Conservation (phyloP, 441 rosid species). For the Pelargonium cotyledonis region DNA sequence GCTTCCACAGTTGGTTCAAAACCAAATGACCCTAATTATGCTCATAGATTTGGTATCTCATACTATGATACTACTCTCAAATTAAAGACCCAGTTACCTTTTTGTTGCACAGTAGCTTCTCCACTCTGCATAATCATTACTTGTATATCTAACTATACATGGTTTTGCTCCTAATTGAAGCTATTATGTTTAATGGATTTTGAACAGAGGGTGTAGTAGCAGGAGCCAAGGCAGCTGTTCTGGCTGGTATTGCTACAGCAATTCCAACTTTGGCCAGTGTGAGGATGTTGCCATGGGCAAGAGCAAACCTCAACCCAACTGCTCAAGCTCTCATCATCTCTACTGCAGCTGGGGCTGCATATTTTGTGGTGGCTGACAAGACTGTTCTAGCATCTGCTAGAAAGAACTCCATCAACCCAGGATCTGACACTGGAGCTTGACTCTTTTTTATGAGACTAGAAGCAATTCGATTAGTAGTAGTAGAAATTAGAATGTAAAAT, state of each 20-base stretch:
- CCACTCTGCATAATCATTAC: too few relatives aligned
- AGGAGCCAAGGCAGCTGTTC: constrained; percentile 64
- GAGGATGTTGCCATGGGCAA: constrained; percentile 74
- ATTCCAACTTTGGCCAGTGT: constrained; percentile 72
- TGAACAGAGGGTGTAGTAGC: constrained; percentile 63
- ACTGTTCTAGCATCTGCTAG: constrained; percentile 67
- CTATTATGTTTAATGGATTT: constrained; percentile 5
- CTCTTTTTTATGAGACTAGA: background rate
- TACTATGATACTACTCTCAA: too few relatives aligned
- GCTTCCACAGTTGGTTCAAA: too few relatives aligned
- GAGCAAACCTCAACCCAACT: constrained; percentile 57
- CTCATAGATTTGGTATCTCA: too few relatives aligned
- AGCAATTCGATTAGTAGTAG: background rate
- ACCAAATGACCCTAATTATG: background rate
- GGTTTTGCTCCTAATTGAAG: background rate
- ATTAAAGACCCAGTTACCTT: too few relatives aligned
- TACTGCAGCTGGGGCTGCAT: constrained; percentile 73
- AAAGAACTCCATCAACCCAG: constrained; percentile 53
- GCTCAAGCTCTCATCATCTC: constrained; percentile 76
- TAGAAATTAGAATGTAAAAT: constrained; percentile 2
- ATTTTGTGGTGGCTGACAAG: constrained; percentile 78
- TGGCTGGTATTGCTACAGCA: constrained; percentile 57
- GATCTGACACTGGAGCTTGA: constrained; percentile 23
- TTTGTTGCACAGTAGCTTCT: too few relatives aligned
- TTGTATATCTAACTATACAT: background rate